Conservation (phyloP, 805 yeast species). For the Vanderwaltozyma yarrowii region DNA sequence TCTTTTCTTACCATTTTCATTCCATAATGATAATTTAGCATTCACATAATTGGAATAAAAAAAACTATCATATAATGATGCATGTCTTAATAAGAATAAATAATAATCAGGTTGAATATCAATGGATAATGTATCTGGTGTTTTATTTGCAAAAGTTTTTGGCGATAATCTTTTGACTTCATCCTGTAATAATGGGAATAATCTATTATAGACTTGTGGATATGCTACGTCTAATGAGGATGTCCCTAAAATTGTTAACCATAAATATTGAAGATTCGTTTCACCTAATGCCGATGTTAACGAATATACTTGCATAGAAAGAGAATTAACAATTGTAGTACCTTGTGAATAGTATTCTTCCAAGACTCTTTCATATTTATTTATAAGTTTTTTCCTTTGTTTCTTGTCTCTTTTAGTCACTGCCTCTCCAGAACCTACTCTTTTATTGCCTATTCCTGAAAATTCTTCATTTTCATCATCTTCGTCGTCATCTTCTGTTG, state of each 20-base stretch:
- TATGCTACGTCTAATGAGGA: conserved; percentile 65
- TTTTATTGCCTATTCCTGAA: conserved; percentile 14
- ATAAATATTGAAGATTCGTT: conserved; percentile 52
- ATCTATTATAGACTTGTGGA: conserved; percentile 62
- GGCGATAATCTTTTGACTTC: conserved; percentile 68
- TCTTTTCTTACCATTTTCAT: conserved; percentile 79
- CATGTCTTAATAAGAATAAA: conserved; percentile 77
- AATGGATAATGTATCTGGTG: conserved; percentile 38
- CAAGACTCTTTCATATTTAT: conserved; percentile 42
- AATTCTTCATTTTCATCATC: conserved; percentile 12
- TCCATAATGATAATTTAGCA: conserved; percentile 79
- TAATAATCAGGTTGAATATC: conserved; percentile 76
- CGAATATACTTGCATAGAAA: conserved; percentile 72
- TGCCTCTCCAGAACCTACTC: conserved; percentile 8
- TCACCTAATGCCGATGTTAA: conserved; percentile 76
- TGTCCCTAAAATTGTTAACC: conserved; percentile 87
- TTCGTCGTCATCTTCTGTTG: conserved; percentile 26
- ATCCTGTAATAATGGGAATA: conserved; percentile 67
- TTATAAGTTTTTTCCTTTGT: conserved; percentile 34
- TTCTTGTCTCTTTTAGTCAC: conserved; percentile 23
- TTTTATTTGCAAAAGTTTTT: conserved; percentile 23
- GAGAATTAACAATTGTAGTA: conserved; percentile 61
- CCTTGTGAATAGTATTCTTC: conserved; percentile 82
- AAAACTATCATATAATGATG: conserved; percentile 87
- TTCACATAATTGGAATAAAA: conserved; percentile 85